Conservation (phyloP, 202 grass and related monocot genomes). For the Brachypodium distachyon region DNA sequence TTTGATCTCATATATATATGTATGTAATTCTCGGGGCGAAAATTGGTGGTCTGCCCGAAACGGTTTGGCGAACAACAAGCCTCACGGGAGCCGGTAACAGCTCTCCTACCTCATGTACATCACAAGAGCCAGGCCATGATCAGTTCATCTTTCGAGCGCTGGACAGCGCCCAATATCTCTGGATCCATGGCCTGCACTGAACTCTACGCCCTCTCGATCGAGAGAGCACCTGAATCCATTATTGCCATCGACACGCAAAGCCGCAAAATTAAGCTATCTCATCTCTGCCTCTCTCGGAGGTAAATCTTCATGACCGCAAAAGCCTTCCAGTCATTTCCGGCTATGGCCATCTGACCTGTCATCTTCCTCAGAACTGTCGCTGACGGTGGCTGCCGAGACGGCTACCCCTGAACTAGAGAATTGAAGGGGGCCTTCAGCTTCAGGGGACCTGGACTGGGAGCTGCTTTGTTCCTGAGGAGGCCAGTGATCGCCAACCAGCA, state of each 20-base stretch:
- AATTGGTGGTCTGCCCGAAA: conserved; percentile 40
- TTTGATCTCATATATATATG: not conserved
- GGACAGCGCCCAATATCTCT: conserved; percentile 22
- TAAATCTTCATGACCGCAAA: not conserved
- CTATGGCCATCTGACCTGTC: conserved; percentile 56
- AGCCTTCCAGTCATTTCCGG: conserved; percentile 29
- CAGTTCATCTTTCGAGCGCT: conserved; percentile 32
- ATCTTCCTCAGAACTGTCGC: conserved; percentile 54
- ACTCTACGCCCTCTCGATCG: not conserved
- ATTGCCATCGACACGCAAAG: conserved; percentile 16
- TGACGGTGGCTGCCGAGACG: conserved; percentile 30
- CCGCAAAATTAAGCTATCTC: not conserved
- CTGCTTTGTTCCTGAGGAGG: conserved; percentile 49
- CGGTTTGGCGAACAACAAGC: not conserved
- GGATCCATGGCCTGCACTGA: conserved; percentile 23
- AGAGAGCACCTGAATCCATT: conserved; percentile 8
- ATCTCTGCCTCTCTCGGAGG: conserved; percentile 15
- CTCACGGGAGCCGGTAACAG: conserved; percentile 9
- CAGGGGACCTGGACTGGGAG: conserved; percentile 63
- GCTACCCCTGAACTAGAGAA: conserved; percentile 39
- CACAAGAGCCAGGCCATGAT: conserved; percentile 22
- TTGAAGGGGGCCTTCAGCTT: conserved; percentile 54
- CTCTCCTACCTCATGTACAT: conserved; percentile 36
- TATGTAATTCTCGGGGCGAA: conserved; percentile 48
- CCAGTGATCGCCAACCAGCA: conserved; percentile 38